Conservation (phyloP, 2,329 filamentous ascomycete species). For the Dothiorella sarmentorum region DNA sequence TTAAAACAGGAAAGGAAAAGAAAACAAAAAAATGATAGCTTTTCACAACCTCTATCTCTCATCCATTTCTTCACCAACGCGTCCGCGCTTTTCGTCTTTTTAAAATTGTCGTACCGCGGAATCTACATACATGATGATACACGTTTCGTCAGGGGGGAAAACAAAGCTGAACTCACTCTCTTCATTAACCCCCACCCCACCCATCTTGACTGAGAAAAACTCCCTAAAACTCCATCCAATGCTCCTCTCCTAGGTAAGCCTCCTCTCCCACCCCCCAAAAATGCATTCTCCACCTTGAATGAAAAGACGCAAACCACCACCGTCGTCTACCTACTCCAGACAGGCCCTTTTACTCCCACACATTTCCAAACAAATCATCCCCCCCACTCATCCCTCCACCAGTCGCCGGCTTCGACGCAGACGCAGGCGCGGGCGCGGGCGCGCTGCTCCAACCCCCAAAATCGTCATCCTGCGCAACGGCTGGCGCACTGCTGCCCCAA, state of each 20-base stretch:
- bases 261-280: background rate
- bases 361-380: conserved; percentile 92
- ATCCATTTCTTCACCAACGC: too few species aligned
- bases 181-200: too few species aligned
- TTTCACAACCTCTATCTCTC: too few species aligned
- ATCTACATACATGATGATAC: too few species aligned
- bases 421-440: conserved; percentile 48
- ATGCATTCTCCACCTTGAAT: background rate
- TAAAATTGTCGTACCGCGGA: background rate
- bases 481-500: conserved; percentile 58
- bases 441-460: conserved; percentile 92
- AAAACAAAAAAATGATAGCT: too few species aligned
- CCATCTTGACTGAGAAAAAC: background rate
- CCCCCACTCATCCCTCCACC: conserved; percentile 54
- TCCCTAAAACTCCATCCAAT: background rate
- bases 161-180: too few species aligned
- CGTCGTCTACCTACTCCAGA: too few species aligned
- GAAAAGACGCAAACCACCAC: background rate
- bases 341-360: conserved; percentile 68
- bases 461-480: conserved; percentile 82
- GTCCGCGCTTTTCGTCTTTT: too few species aligned
- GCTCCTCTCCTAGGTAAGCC: background rate
- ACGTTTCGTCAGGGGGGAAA: too few species aligned
- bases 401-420: conserved; percentile 46
- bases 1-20: too few species aligned